Conservation (phyloP, 176 grass and related monocot genomes). For the Avena eriantha region DNA sequence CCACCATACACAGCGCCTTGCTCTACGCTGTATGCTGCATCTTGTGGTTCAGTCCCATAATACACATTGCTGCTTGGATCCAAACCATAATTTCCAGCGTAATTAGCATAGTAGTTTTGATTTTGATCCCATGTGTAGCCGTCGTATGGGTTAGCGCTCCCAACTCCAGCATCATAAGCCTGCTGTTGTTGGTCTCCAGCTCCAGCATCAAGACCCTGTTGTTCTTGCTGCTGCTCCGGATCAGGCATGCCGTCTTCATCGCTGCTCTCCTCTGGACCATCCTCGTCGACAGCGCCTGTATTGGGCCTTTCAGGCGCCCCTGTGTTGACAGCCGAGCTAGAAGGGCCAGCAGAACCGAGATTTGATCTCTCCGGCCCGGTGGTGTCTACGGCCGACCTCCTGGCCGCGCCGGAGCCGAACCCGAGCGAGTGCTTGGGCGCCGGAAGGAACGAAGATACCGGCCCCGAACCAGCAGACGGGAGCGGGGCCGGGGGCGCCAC, state of each 20-base stretch:
- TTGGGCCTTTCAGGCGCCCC: not conserved
- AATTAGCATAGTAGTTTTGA: conserved; percentile 55
- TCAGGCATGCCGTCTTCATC: conserved; percentile 45
- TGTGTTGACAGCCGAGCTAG: conserved; percentile 10
- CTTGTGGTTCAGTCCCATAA: conserved; percentile 47
- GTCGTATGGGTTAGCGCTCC: conserved; percentile 41
- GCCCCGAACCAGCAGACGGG: conserved; percentile 38
- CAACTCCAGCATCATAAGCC: conserved; percentile 46
- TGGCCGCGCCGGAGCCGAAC: conserved; percentile 45
- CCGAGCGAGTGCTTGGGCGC: conserved; percentile 81
- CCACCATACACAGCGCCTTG: conserved; percentile 45
- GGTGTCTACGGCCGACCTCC: conserved; percentile 47
- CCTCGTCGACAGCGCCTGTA: not conserved
- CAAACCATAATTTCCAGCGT: conserved; percentile 49
- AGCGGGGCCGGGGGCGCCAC: conserved; percentile 42
- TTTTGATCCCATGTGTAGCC: conserved; percentile 62
- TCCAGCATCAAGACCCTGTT: conserved; percentile 25
- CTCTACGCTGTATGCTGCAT: conserved; percentile 44
- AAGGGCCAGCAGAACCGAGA: not conserved
- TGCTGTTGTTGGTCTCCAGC: conserved; percentile 47
- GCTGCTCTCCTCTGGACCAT: not conserved
- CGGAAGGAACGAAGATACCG: conserved; percentile 81
- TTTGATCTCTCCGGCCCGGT: conserved; percentile 37
- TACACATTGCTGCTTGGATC: conserved; percentile 44
- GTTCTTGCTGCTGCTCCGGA: conserved; percentile 46